phyloP scores from a whole-genome alignment of 495 filamentous ascomycete species.

The Penicillium argentinense region DNA sequence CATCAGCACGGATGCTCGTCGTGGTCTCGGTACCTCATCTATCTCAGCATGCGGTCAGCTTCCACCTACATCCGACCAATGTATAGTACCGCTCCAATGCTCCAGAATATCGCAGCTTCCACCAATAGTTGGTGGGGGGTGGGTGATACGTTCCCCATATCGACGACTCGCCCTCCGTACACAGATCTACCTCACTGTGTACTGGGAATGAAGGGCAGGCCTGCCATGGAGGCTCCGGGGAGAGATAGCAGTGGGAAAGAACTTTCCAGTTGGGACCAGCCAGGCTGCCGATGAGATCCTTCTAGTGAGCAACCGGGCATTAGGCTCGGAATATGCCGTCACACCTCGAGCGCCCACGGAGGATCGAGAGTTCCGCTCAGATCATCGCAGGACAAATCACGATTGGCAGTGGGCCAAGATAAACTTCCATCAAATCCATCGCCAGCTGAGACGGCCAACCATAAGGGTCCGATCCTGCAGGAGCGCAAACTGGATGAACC shows the following conservation, averaged over 20 bases:
- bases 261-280: too few species aligned
- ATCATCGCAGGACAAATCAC: too few species aligned
- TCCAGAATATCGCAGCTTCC: slow-evolving; percentile 36
- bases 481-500: too few species aligned
- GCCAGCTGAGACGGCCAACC: neutral
- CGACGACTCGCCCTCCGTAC: neutral
- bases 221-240: neutral
- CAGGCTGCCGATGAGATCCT: too few species aligned
- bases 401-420: neutral
- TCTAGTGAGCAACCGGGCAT: neutral
- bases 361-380: neutral
- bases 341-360: neutral
- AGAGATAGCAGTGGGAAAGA: too few species aligned
- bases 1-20: too few species aligned
- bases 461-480: neutral
- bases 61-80: slow-evolving; percentile 32
- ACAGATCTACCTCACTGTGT: neutral
- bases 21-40: neutral
- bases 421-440: neutral
- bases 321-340: neutral
- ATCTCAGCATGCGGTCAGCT: neutral
- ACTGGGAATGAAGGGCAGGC: too few species aligned
- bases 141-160: slow-evolving; percentile 38
- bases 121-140: slow-evolving; percentile 32
- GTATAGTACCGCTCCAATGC: slow-evolving; percentile 32